A percentile compares a stretch with the other conserved stretches of the same genome.
These are phyloP conservation scores for Phaffomyces thermotolerans DNA, from an alignment of 805 yeast species.

Conservation along the genomic window DNA sequence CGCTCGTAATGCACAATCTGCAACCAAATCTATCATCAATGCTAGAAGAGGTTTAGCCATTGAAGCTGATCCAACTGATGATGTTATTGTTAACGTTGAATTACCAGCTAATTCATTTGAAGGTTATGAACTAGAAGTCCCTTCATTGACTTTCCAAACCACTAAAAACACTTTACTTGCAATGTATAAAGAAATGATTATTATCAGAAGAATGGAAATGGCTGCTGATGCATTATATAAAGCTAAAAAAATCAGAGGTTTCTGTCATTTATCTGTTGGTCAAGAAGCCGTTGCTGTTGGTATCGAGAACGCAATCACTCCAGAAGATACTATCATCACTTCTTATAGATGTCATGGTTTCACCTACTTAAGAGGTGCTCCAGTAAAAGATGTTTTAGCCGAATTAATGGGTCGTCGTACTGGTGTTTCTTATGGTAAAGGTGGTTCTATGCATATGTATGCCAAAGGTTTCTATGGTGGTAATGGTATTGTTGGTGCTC, in stretches of 20 bases:
- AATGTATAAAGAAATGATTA: constrained; percentile 95
- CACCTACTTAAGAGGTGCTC: constrained; percentile 92
- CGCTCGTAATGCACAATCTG: constrained; percentile 1
- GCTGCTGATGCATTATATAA: constrained; percentile 96
- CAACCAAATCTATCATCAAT: constrained; percentile 6
- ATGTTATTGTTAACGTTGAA: constrained; percentile 37
- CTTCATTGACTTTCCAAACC: constrained; percentile 67
- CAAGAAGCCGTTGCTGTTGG: constrained; percentile 99
- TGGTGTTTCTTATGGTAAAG: constrained; percentile 96
- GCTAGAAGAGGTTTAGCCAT: constrained; percentile 23
- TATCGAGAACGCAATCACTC: constrained; percentile 87
- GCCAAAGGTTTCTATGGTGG: constrained; percentile 97
- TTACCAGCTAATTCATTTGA: constrained; percentile 81
- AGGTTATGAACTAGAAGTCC: constrained; percentile 72
- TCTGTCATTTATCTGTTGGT: constrained; percentile 97
- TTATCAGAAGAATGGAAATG: constrained; percentile 97
- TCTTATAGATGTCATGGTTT: constrained; percentile 99
- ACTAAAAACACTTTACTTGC: constrained; percentile 73
- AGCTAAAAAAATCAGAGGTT: constrained; percentile 97
- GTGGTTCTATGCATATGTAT: constrained; percentile 99
- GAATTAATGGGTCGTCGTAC: constrained; percentile 95
- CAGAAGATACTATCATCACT: constrained; percentile 84
- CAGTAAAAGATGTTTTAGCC: constrained; percentile 84
- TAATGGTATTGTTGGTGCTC: constrained; percentile 99
- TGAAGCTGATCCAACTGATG: constrained; percentile 17